phyloP scores from a whole-genome alignment of 129 eudicot species.

The Flaveria trinervia region DNA sequence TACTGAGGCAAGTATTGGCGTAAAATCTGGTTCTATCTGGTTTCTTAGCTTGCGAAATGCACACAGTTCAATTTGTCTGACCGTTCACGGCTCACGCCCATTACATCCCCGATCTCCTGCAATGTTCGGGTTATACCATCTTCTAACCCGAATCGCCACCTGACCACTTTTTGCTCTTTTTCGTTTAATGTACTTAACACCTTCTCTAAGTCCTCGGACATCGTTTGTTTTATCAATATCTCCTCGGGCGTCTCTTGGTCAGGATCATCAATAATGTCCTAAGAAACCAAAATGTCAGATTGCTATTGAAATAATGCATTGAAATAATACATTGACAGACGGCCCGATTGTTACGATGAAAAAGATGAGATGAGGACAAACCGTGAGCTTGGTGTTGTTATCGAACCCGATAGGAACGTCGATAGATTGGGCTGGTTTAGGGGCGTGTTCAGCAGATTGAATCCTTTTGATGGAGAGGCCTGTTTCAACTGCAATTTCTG shows the following conservation, averaged over 20 bases:
- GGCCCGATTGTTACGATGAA: not conserved
- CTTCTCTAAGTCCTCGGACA: conserved; percentile 68
- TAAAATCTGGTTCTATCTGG: conserved; percentile 62
- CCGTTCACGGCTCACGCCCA: conserved; percentile 95
- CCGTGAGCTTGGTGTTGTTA: conserved; percentile 74
- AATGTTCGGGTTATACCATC: conserved; percentile 74
- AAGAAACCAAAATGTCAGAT: conserved; percentile 16
- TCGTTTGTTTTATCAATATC: conserved; percentile 55
- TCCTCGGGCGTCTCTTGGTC: conserved; percentile 77
- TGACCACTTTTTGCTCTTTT: conserved; percentile 65
- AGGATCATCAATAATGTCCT: conserved; percentile 84
- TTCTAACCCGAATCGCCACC: conserved; percentile 77
- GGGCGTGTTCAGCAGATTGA: conserved; percentile 59
- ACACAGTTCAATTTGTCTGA: conserved; percentile 77
- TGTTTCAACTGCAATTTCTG: conserved; percentile 74
- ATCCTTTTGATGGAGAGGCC: conserved; percentile 84
- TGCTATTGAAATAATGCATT: too few species aligned
- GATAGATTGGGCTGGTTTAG: conserved; percentile 84
- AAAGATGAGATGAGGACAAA: conserved; percentile 32
- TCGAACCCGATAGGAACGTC: conserved; percentile 69
- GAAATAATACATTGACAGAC: not conserved
- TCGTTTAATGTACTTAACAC: conserved; percentile 59
- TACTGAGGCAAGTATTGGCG: conserved; percentile 60
- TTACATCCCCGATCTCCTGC: conserved; percentile 87
- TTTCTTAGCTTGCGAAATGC: conserved; percentile 77